Evolutionary conservation across 2,329 filamentous ascomycete genomes (phyloP).

Genomic region (Pyricularia grisea): DNA sequence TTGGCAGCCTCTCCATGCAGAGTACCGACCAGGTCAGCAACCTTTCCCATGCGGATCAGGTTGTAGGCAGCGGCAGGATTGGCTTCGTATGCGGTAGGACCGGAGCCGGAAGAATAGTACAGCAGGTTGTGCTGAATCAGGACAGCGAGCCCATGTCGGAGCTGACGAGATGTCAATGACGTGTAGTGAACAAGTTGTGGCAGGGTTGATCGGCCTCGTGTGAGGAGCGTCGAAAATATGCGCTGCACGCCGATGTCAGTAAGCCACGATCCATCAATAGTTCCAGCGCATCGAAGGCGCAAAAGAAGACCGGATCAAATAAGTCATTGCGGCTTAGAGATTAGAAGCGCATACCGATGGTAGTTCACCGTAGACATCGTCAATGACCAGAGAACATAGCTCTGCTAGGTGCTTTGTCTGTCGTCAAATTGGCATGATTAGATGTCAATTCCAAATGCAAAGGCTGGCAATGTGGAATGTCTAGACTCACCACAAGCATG

Average conservation of each 20-base stretch:
- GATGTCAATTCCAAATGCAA: neutral
- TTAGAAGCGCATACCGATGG: slow-evolving; percentile 59
- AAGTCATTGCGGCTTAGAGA: neutral
- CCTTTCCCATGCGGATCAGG: slow-evolving; percentile 71
- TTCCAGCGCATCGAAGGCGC: slow-evolving; percentile 3
- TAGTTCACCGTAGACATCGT: slow-evolving; percentile 84
- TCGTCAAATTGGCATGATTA: neutral
- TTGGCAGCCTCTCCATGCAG: slow-evolving; percentile 68
- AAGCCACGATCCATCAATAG: slow-evolving; percentile 4
- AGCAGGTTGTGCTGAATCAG: slow-evolving; percentile 84
- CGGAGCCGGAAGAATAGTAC: slow-evolving; percentile 50
- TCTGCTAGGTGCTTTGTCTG: slow-evolving; percentile 69
- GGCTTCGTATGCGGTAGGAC: slow-evolving; percentile 61
- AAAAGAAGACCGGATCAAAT: neutral
- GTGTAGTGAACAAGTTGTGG: slow-evolving; percentile 62
- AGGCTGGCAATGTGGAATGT: slow-evolving; percentile 1
- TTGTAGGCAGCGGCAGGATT: slow-evolving; percentile 74
- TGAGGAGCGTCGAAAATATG: slow-evolving; percentile 72
- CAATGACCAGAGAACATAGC: slow-evolving; percentile 82
- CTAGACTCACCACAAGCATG: slow-evolving; percentile 25
- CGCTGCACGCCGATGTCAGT: slow-evolving; percentile 42
- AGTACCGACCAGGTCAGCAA: slow-evolving; percentile 64
- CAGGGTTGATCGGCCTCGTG: slow-evolving; percentile 68
- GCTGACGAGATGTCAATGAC: slow-evolving; percentile 61
- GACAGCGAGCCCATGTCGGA: slow-evolving; percentile 73